Evolutionary conservation across 768 basidiomycete species (phyloP).

Genomic region (Jaapia argillacea): DNA sequence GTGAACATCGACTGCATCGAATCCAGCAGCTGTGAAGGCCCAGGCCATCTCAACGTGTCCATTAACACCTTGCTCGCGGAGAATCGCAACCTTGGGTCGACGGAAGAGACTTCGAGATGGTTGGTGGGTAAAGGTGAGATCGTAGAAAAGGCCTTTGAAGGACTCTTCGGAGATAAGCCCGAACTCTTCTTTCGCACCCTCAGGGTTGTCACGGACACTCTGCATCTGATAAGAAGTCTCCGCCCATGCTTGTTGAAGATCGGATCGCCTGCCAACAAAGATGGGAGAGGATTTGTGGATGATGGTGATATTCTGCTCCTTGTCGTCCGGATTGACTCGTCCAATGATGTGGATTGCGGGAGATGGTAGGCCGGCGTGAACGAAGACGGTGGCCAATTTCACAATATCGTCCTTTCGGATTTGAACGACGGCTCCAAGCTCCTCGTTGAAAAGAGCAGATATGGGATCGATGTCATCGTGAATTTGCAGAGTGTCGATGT

Average conservation of each 20-base stretch:
- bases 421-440: constrained; percentile 90
- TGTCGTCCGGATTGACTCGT: constrained; percentile 40
- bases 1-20: constrained; percentile 93
- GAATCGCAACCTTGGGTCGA: constrained; percentile 85
- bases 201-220: constrained; percentile 72
- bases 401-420: constrained; percentile 51
- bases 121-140: constrained; percentile 47
- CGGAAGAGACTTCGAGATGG: constrained; percentile 25
- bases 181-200: constrained; percentile 74
- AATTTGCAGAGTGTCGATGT: constrained; percentile 48
- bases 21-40: constrained; percentile 91
- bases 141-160: constrained; percentile 62
- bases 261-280: constrained; percentile 55
- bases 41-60: constrained; percentile 98
- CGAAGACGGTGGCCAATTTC: constrained; percentile 50
- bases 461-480: constrained; percentile 37
- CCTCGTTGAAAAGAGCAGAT: constrained; percentile 85
- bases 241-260: constrained; percentile 81
- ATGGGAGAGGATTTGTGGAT: constrained; percentile 37
- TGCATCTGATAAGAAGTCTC: constrained; percentile 96
- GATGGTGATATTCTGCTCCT: constrained; percentile 57
- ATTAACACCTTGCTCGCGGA: constrained; percentile 97
- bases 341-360: constrained; percentile 75
- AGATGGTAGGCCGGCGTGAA: constrained; percentile 64
- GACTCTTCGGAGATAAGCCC: constrained; percentile 53